These are phyloP conservation scores for Parietaria judaica DNA, from an alignment of 306 rosid genomes.

Conservation along the genomic window DNA sequence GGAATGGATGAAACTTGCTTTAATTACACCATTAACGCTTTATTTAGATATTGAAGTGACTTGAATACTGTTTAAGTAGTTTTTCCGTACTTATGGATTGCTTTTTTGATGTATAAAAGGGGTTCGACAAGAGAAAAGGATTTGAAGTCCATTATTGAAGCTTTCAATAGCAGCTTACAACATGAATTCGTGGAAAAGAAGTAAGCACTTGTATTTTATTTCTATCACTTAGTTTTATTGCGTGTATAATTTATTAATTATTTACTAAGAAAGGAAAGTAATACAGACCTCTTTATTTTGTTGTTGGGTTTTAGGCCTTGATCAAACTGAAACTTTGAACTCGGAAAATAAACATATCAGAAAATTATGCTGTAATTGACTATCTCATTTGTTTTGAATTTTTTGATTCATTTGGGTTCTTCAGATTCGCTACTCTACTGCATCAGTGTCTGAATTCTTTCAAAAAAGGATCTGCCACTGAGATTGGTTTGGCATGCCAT, in stretches of 20 bases:
- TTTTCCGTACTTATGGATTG: background rate
- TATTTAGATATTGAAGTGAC: background rate
- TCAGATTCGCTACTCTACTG: slow-evolving; percentile 80
- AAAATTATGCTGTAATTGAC: background rate
- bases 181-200: slow-evolving; percentile 73
- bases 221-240: background rate
- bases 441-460: slow-evolving; percentile 75
- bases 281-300: background rate
- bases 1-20: background rate
- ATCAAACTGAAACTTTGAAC: too few species aligned
- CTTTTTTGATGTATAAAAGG: slow-evolving; percentile 34
- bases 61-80: slow-evolving; percentile 1
- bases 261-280: background rate
- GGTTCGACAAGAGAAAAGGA: slow-evolving; percentile 81
- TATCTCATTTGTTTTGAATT: background rate
- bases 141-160: slow-evolving; percentile 46
- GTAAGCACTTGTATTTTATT: slow-evolving; percentile 32
- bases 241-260: too few species aligned
- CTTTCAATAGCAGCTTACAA: slow-evolving; percentile 62
- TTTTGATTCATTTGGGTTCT: slow-evolving; percentile 13
- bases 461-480: slow-evolving; percentile 66
- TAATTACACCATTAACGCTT: background rate
- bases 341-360: too few species aligned
- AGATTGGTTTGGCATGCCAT: slow-evolving; percentile 74
- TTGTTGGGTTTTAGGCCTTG: background rate